Evolutionary conservation across 192 early-diverging fungal genomes (phyloP), one percentile per base, ranked within the genome.

Genomic region (Backusella morwellensis): DNA sequence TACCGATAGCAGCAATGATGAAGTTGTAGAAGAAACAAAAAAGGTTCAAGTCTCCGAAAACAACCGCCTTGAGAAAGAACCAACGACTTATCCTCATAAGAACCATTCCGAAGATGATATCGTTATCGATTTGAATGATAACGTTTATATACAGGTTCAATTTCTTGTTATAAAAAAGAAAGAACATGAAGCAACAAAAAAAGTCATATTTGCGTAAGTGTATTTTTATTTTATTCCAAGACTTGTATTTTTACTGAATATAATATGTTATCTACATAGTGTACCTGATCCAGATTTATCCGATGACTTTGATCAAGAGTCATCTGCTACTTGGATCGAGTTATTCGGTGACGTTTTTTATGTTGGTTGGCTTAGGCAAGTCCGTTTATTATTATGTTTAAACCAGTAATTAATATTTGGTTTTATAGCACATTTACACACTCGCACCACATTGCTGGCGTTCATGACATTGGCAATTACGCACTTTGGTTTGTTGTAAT

Each of bases 271-370:
- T 17, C 15, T 44, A 44, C 14, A 44, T 21, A 56, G 54, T 40
- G 2, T 76, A 36, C 81, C 81, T 47, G 77, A 78, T 67, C 77
- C 77, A 6, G 77, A 78, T 73, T 47, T 78, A 44, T 79, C 81
- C 6, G 77, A 82, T 68, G 77, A 79, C 66, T 79, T 74, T 79
- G 78, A 67, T 7, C 50, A 73, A 76, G 78, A 79, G 69, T 44
- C 74, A 8, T 76, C 73, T 14, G 77, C 81, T 52, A 76, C 77
- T 38, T 82, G 77, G 81, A 54, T 79, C 1, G 77, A 82, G 56
- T 68, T 87, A 38, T 87, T 87, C 42, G 80, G 80, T 52, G 86
- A 87, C 52, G 75, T 87, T 6, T 78, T 87, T n/a, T 87, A 85
- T 63, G 84, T 87, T 2, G 86, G 82, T 21, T 81, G 80, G 80